phyloP scores from a whole-genome alignment of 164 flowering plant genomes.

The Litsea cubeba region DNA sequence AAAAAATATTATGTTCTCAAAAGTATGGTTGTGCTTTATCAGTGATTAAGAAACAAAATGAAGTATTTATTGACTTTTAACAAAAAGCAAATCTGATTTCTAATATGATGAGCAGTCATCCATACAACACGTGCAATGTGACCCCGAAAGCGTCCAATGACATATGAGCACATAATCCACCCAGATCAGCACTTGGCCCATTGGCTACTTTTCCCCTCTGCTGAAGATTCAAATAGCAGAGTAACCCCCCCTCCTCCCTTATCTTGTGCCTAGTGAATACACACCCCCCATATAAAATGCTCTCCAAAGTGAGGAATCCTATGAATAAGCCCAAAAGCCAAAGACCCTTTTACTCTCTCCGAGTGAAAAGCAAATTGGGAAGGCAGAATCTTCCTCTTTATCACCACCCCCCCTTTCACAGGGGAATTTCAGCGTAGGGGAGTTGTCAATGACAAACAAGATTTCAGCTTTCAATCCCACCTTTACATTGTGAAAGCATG shows the following conservation, averaged over 20 bases:
- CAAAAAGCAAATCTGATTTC: background rate
- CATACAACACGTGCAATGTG: background rate
- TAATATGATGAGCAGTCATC: background rate
- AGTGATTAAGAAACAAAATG: background rate
- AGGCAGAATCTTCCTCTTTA: conserved; percentile 30
- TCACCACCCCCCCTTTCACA: conserved; percentile 14
- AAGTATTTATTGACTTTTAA: conserved; percentile 11
- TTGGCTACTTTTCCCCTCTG: conserved; percentile 10
- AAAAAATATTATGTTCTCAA: background rate
- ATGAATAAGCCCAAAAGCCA: conserved; percentile 33
- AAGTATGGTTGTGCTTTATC: too few species aligned
- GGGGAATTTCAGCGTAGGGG: conserved; percentile 24
- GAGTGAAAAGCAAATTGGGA: conserved; percentile 18
- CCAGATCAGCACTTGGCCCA: conserved; percentile 1
- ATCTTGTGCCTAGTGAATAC: background rate
- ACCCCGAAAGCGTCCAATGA: background rate
- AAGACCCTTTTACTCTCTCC: conserved; percentile 15
- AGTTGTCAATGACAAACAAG: conserved; percentile 27
- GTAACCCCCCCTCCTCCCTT: background rate
- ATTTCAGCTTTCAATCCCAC: conserved; percentile 32
- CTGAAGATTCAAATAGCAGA: conserved; percentile 5
- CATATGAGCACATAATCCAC: background rate
- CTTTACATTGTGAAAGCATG: conserved; percentile 32
- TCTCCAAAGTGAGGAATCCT: conserved; percentile 29
- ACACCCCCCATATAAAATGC: conserved; percentile 9